Evolutionary conservation across 2,329 filamentous ascomycete genomes (phyloP).

Genomic region (Stemphylium lycopersici): DNA sequence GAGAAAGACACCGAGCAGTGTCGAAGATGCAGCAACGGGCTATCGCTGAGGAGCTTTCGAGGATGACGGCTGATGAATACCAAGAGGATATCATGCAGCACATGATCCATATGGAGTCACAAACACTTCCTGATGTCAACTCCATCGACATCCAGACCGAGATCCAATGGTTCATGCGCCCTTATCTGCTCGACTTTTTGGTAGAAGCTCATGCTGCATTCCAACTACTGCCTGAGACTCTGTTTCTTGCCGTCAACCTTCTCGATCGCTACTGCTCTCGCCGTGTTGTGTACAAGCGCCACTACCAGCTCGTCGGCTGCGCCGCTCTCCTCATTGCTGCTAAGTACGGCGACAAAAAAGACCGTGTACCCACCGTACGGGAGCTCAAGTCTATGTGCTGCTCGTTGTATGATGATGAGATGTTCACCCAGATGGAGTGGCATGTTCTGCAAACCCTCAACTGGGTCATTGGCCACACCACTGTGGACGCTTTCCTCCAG

Average conservation of each 20-base stretch:
- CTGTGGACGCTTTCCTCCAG: slow-evolving; percentile 91
- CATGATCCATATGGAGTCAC: slow-evolving; percentile 94
- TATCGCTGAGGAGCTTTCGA: slow-evolving; percentile 87
- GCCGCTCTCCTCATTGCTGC: slow-evolving; percentile 94
- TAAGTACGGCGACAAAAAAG: slow-evolving; percentile 99
- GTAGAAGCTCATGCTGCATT: slow-evolving; percentile 97
- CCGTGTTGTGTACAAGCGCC: slow-evolving; percentile 97
- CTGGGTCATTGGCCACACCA: slow-evolving; percentile 95
- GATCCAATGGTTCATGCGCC: slow-evolving; percentile 99
- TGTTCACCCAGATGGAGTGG: slow-evolving; percentile 99
- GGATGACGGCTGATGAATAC: slow-evolving; percentile 85
- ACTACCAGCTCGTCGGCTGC: slow-evolving; percentile 97
- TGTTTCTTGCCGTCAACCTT: slow-evolving; percentile 95
- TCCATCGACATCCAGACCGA: slow-evolving; percentile 99
- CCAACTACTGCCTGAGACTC: slow-evolving; percentile 88
- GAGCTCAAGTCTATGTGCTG: slow-evolving; percentile 99
- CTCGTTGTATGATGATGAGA: slow-evolving; percentile 95
- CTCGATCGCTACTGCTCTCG: slow-evolving; percentile 98
- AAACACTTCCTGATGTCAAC: slow-evolving; percentile 93
- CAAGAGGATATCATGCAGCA: slow-evolving; percentile 92
- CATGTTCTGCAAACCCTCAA: slow-evolving; percentile 96
- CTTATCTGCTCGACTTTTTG: slow-evolving; percentile 96
- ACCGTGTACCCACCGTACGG: slow-evolving; percentile 94
- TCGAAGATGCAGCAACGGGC: slow-evolving; percentile 84
- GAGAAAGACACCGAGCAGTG: slow-evolving; percentile 78